phyloP scores from a whole-genome alignment of 139 green algal species.

The Tetradesmus obliquus region DNA sequence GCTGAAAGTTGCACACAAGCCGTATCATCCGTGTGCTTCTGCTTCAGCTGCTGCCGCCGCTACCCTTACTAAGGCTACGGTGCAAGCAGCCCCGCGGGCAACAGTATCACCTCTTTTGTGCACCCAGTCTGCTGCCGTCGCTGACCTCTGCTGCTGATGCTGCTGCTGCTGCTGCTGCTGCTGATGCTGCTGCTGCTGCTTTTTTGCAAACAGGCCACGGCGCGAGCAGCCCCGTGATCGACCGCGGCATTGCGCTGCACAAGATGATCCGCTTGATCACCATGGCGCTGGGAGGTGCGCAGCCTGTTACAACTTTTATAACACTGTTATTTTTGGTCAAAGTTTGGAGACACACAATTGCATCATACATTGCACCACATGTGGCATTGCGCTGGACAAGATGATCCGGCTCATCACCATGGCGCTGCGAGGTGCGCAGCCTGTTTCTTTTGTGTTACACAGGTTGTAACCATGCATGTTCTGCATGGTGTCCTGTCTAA shows the following conservation, averaged over 20 bases:
- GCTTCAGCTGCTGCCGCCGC: no score
- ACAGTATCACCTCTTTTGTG: no score
- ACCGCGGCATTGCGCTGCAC: slow-evolving; percentile 97
- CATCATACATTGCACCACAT: no score
- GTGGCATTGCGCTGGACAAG: slow-evolving; percentile 98
- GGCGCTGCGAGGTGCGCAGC: slow-evolving; percentile 81
- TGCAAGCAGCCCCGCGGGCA: no score
- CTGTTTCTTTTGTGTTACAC: no score
- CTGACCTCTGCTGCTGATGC: neutral
- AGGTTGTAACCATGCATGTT: no score
- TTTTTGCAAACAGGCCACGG: slow-evolving; percentile 34
- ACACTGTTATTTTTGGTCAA: neutral
- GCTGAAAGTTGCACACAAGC: no score
- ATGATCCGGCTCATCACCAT: slow-evolving; percentile 96
- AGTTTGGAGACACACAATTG: no score
- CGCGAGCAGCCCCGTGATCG: slow-evolving; percentile 66
- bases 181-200: neutral
- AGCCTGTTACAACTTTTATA: neutral
- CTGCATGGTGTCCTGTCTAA: no score
- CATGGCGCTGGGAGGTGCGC: slow-evolving; percentile 88
- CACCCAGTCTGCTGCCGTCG: no score
- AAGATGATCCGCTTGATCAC: slow-evolving; percentile 98
- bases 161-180: neutral
- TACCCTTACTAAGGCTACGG: no score
- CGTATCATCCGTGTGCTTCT: no score